A percentile compares a stretch with the other conserved stretches of the same genome.
Conservation (phyloP, 2,329 filamentous ascomycete genomes). For the Exophiala aquamarina region DNA sequence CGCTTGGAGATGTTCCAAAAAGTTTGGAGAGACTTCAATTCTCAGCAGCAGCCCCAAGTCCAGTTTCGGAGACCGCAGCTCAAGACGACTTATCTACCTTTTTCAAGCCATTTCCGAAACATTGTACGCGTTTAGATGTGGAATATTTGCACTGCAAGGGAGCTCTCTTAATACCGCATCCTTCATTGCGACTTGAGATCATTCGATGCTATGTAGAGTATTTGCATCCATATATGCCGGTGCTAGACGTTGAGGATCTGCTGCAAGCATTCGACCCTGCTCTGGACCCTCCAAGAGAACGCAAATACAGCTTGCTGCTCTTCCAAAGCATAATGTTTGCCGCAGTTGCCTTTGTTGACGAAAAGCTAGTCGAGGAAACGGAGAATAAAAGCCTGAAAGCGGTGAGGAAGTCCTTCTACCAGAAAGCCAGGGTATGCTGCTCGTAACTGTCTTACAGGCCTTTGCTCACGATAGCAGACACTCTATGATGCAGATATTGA, state of each 20-base stretch:
- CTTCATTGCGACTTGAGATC: conserved; percentile 72
- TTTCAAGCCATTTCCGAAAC: conserved; percentile 74
- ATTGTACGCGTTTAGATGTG: conserved; percentile 77
- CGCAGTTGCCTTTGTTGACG: conserved; percentile 78
- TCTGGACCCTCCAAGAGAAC: conserved; percentile 53
- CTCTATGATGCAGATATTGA: conserved; percentile 96
- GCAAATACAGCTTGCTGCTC: conserved; percentile 70
- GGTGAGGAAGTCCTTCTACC: conserved; percentile 3
- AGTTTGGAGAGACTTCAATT: neutral
- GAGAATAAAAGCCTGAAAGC: conserved; percentile 64
- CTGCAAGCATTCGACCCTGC: conserved; percentile 45
- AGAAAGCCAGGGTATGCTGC: conserved; percentile 45
- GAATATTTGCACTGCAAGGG: conserved; percentile 73
- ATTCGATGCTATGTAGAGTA: conserved; percentile 83
- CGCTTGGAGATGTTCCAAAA: neutral
- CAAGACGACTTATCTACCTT: conserved; percentile 56
- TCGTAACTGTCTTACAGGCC: neutral
- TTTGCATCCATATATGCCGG: conserved; percentile 90
- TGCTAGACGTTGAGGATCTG: conserved; percentile 67
- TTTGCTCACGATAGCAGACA: conserved; percentile 35
- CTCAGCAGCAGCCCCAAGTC: neutral
- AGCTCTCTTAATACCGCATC: conserved; percentile 71
- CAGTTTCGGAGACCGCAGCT: neutral
- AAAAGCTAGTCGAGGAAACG: conserved; percentile 82
- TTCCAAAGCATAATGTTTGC: conserved; percentile 96